A percentile compares a stretch with the other conserved stretches of the same genome.
Conservation (phyloP, 2,329 filamentous ascomycete genomes). For the Fusarium sp. region DNA sequence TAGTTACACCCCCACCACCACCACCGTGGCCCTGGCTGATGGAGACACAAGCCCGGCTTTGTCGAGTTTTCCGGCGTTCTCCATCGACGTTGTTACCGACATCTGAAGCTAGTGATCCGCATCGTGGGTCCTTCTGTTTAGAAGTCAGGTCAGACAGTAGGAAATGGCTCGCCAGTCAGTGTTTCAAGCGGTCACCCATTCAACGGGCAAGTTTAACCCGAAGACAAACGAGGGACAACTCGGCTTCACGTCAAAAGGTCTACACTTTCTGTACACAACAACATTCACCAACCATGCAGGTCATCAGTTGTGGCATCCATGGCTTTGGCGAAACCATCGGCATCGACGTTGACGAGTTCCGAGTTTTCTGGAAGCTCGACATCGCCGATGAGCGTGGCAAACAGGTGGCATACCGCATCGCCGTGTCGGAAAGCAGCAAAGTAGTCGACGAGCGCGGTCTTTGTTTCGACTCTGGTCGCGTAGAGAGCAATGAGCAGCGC, state of each 20-base stretch:
- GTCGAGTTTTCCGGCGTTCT: neutral
- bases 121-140: neutral
- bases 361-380: conserved; percentile 48
- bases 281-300: conserved; percentile 37
- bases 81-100: neutral
- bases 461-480: conserved; percentile 33
- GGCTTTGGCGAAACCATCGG: conserved; percentile 51
- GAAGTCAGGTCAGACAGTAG: neutral
- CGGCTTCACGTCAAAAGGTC: neutral
- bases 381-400: conserved; percentile 42
- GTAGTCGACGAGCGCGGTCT: neutral
- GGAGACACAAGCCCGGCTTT: neutral
- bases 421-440: neutral
- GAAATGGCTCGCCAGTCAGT: neutral
- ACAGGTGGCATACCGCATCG: conserved; percentile 44
- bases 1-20: neutral
- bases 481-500: conserved; percentile 34
- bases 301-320: conserved; percentile 50
- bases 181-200: neutral
- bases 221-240: neutral
- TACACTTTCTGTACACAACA: neutral
- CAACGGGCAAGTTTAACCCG: conserved; percentile 14
- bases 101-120: neutral
- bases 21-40: neutral
- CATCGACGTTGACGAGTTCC: conserved; percentile 50